Base-by-base conservation (phyloP, 768 basidiomycete genomes). In the Nidularia sp. region DNA sequence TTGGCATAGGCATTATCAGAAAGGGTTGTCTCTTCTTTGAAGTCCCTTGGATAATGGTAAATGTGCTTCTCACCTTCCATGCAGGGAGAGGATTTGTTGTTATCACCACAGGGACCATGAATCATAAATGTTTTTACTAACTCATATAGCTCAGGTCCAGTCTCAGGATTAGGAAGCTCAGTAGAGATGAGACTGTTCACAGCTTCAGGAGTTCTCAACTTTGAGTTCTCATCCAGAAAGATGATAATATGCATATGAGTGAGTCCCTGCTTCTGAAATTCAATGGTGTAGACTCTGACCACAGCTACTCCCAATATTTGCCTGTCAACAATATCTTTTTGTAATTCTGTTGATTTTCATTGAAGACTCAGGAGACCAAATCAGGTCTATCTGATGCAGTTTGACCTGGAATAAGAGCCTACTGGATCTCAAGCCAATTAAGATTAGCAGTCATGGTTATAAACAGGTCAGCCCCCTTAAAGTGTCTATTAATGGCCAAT, bases 241-340 rank as follows among this genome's bases (percentile, higher is more conserved):
- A 48, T 10, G 6, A 48, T 10, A 7, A 8, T 32, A 34, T 48
- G 3, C 32, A 6, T 25, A 48, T 48, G 47, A 29, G 47, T 2
- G 33, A 48, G 47, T 8, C 47, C 47, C 12, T 3, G 2, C 22
- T 48, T 48, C 47, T 48, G 47, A 48, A 48, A 48, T 54, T 85
- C 78, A 48, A 81, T 80, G 9, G 71, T 74, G 51, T 79, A 78
- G 0, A 83, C 72, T 51, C 70, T 62, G 4, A 74, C 81, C 34
- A 70, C 71, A 5, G 63, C 53, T 0, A 52, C 6, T 0, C 80
- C 81, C 65, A 79, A 71, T 44, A 76, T 62, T 5, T 70, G 70
- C 41, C 70, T 29, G 9, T 64, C 61, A 15, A 46, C 50, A 5
- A 83, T 69, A 22, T 67, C 63, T 2, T 70, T 51, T 0, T 78